Base-by-base conservation (phyloP, 306 rosid genomes). In the Astragalus glycyphyllos region DNA sequence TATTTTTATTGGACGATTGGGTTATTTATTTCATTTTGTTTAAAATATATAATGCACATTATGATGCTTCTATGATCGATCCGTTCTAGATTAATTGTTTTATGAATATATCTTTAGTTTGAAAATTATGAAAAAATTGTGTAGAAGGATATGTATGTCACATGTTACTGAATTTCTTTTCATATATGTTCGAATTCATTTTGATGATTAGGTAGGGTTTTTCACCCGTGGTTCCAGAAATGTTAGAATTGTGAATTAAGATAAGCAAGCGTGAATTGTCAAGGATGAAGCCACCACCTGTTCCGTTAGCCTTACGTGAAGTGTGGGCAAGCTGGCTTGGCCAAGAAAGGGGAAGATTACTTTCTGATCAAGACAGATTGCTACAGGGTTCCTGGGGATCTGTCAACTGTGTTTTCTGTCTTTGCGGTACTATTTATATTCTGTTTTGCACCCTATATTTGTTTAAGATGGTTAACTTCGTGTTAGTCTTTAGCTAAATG, bases 281-380 rank as follows among this genome's bases (percentile, higher is more conserved):
- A 15, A 82, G 61, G 81, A 83, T 85, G 84, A 83, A 72, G 77
- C 31, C 88, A 41, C 81, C 90, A 49, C 90, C 75, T 8, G 92
- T 90, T 69, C 97, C 99, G 0, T 89, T 95, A 70, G 99, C 99
- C 99, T 61, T 87, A 81, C 45, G 85, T 95, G 45, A 95, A 91
- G 86, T 85, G 83, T 72, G 99, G 99, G 26, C 99, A 95, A 79
- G 96, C 99, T 72, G 99, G 92, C 71, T 85, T 95, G 95, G 97
- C 97, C 14, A 95, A 86, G 87, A 95, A 95, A 76, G 99, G 99
- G 70, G 99, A 95, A 83, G 97, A 95, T 81, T 95, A 86, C 82
- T 95, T 86, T 85, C 78, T 95, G 54, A 87, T 95, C 69, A 95
- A 87, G 79, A 85, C 78, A 0, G 97, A 95, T 64, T 91, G 88